Conservation (phyloP, 1,139 yeast species). For the Kurtzmaniella quercitrusa region DNA sequence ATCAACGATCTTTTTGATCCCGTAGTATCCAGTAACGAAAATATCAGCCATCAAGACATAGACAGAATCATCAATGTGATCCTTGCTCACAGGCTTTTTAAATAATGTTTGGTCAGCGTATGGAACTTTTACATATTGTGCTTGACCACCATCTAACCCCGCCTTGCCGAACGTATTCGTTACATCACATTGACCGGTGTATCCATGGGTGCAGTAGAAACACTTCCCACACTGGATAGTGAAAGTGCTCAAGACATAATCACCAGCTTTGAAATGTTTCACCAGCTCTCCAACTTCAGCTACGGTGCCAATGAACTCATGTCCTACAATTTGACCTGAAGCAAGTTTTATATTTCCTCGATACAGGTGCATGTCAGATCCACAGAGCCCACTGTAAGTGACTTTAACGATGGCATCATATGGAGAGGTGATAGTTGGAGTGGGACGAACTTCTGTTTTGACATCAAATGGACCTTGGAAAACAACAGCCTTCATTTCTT, state of each 20-base stretch:
- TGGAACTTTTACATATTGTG: constrained; percentile 57
- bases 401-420: constrained; percentile 52
- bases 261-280: constrained; percentile 33
- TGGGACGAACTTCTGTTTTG: constrained; percentile 36
- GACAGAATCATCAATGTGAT: constrained; percentile 38
- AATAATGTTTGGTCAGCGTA: constrained; percentile 49
- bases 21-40: constrained; percentile 62
- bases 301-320: constrained; percentile 45
- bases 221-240: constrained; percentile 56
- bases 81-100: constrained; percentile 29
- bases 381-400: constrained; percentile 54
- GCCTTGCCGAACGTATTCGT: constrained; percentile 54
- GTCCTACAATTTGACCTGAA: constrained; percentile 44
- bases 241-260: constrained; percentile 46
- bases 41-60: constrained; percentile 64
- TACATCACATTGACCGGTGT: constrained; percentile 47
- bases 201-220: constrained; percentile 51
- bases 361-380: constrained; percentile 59
- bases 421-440: constrained; percentile 36
- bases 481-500: constrained; percentile 52
- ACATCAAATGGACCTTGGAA: constrained; percentile 48
- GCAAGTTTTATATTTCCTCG: constrained; percentile 49
- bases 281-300: constrained; percentile 34
- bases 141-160: constrained; percentile 57
- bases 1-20: constrained; percentile 47